phyloP scores from a whole-genome alignment of 2,329 filamentous ascomycete genomes.

The Chaetomiaceae sp. region DNA sequence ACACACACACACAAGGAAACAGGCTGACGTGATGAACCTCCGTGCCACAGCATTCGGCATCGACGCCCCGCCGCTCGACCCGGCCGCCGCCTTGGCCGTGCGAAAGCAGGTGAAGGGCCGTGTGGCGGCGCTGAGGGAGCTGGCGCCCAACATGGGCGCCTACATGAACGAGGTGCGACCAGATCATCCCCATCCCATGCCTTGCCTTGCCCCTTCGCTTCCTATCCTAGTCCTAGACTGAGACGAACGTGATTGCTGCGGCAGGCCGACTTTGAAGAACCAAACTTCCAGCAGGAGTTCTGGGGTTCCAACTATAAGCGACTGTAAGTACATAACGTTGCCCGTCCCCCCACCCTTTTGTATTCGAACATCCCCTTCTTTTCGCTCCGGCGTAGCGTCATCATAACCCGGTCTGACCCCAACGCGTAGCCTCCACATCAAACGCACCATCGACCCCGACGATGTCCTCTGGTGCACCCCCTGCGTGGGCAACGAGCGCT shows the following conservation, averaged over 20 bases:
- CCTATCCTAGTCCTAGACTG: too few species aligned
- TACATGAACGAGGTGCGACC: conserved; percentile 44
- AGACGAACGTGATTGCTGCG: too few species aligned
- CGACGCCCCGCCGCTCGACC: conserved; percentile 33
- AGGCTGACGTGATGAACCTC: too few species aligned
- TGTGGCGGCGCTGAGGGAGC: conserved; percentile 35
- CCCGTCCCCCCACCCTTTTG: neutral
- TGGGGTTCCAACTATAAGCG: conserved; percentile 38
- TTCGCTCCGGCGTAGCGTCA: too few species aligned
- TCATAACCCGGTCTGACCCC: neutral
- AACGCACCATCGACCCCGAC: conserved; percentile 28
- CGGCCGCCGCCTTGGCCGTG: conserved; percentile 28
- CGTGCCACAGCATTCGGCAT: neutral
- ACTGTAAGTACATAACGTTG: conserved; percentile 25
- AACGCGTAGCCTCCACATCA: conserved; percentile 29
- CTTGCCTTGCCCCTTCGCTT: neutral
- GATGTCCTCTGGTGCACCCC: conserved; percentile 39
- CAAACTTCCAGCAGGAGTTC: conserved; percentile 36
- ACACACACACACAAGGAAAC: too few species aligned
- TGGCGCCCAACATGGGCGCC: conserved; percentile 40
- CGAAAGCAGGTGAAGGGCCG: conserved; percentile 27
- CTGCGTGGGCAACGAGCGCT: conserved; percentile 29
- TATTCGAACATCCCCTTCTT: neutral
- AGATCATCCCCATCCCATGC: neutral
- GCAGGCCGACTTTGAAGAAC: conserved; percentile 22